phyloP scores from a whole-genome alignment of 2,329 filamentous ascomycete genomes.

The Davidsoniella virescens region DNA sequence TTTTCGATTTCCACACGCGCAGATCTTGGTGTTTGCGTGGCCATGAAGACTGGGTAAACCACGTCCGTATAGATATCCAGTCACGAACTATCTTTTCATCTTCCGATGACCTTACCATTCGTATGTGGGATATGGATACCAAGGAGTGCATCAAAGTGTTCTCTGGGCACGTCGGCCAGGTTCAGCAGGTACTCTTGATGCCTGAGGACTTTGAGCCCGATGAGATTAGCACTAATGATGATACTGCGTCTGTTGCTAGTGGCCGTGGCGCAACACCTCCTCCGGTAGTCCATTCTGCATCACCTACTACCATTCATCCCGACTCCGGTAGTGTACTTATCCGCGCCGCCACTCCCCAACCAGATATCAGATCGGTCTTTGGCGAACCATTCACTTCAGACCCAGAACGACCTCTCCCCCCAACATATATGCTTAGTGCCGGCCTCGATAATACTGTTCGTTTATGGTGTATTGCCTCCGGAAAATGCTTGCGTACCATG shows the following conservation, averaged over 20 bases:
- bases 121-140: constrained; percentile 84
- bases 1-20: constrained; percentile 82
- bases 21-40: constrained; percentile 65
- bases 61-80: constrained; percentile 68
- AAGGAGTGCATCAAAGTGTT: constrained; percentile 62
- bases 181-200: constrained; percentile 77
- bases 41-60: constrained; percentile 90
- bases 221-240: constrained; percentile 38
- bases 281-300: constrained; percentile 8
- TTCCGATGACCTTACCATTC: constrained; percentile 82
- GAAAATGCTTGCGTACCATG: constrained; percentile 74
- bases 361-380: constrained; percentile 37
- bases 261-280: constrained; percentile 20
- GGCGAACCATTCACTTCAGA: constrained; percentile 46
- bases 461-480: constrained; percentile 76
- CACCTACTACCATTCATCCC: constrained; percentile 7
- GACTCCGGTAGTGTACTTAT: not conserved
- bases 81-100: constrained; percentile 83
- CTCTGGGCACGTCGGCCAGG: constrained; percentile 82
- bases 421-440: constrained; percentile 83
- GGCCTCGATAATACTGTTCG: constrained; percentile 83
- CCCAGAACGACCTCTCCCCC: constrained; percentile 51
- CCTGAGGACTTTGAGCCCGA: constrained; percentile 83
- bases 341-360: constrained; percentile 18
- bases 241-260: constrained; percentile 35